A percentile compares a stretch with the other conserved stretches of the same genome.
Conservation (phyloP, 768 basidiomycete genomes). For the Imleria badia region DNA sequence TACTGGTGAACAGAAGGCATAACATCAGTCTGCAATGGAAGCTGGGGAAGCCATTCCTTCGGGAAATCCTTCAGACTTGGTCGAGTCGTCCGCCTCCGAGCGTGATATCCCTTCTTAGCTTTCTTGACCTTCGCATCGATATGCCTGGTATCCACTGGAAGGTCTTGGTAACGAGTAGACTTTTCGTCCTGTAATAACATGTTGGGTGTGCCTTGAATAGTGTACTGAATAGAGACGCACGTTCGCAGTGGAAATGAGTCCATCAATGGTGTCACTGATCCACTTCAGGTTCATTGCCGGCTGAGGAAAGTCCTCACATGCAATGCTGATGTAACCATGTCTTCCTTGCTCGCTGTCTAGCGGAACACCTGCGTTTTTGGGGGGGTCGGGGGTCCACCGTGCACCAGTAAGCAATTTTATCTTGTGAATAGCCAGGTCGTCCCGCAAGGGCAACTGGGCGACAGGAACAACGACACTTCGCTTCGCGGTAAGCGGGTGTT, state of each 20-base stretch:
- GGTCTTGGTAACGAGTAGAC: constrained; percentile 46
- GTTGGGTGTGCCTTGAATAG: constrained; percentile 13
- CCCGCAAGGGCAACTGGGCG: constrained; percentile 63
- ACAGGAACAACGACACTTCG: constrained; percentile 75
- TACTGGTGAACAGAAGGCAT: constrained; percentile 9
- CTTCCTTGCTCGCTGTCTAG: constrained; percentile 42
- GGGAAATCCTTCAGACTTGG: constrained; percentile 82
- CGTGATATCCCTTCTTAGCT: constrained; percentile 71
- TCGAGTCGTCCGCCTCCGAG: constrained; percentile 51
- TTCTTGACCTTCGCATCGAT: constrained; percentile 69
- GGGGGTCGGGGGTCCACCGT: constrained; percentile 78
- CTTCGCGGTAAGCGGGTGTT: constrained; percentile 70
- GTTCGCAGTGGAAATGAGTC: constrained; percentile 78
- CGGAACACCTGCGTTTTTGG: constrained; percentile 62
- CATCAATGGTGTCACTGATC: constrained; percentile 84
- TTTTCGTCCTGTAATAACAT: constrained; percentile 34
- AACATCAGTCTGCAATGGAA: constrained; percentile 5
- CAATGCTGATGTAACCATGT: constrained; percentile 87
- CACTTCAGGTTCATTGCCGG: constrained; percentile 91
- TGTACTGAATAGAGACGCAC: constrained; percentile 47
- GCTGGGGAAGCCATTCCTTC: constrained; percentile 71
- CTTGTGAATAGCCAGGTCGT: constrained; percentile 71
- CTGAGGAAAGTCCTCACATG: constrained; percentile 83
- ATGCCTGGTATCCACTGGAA: constrained; percentile 85
- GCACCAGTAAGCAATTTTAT: constrained; percentile 87